Base-by-base conservation (phyloP, 2,329 filamentous ascomycete species). In the Botrytis byssoidea region DNA sequence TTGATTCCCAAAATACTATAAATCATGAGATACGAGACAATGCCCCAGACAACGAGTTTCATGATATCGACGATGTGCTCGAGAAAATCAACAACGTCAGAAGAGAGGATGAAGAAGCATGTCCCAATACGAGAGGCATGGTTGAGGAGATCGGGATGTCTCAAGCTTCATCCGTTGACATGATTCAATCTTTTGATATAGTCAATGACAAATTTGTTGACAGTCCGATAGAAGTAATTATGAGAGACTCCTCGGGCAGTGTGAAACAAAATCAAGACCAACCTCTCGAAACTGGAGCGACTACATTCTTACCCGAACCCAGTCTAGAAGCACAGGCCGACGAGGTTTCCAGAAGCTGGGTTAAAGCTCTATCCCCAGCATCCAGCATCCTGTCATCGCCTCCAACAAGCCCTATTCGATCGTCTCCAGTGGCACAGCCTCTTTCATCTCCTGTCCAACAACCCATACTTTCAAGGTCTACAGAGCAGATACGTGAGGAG, bases 291-390 rank as follows among this genome's bases (percentile, higher is more conserved):
- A 40, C n/a, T 55, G 12, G 18, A 42, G 70, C 12, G 16, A 57
- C 32, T 25, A 18, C 1, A 12, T 20, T 40, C 22, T 29, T 29
- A 29, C 25, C 55, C 60, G 12, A 70, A 44, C 40, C 18, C 32
- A 44, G 22, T 71, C 32, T 42, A 63, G n/a, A 63, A 66, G 67
- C 63, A 48, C 57, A 63, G 22, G 76, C 78, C 18, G 83, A 84
- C 51, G 82, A 82, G 37, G 81, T 83, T 75, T 83, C 83, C 3
- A 81, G 74, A 57, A 82, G 81, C 75, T 82, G 84, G 78, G 80
- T 83, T n/a, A 80, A 80, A 55, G 76, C 82, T 51, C 82, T 80
- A 25, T 82, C 82, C 7, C 78, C 81, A 6, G 78, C 77, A 20
- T 79, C 76, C 25, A 82, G 79, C 57, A 78, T 79, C 22, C 76